These are phyloP conservation scores for Mortierella sp. DNA, from an alignment of 371 early-diverging fungal species.

Conservation along the genomic window DNA sequence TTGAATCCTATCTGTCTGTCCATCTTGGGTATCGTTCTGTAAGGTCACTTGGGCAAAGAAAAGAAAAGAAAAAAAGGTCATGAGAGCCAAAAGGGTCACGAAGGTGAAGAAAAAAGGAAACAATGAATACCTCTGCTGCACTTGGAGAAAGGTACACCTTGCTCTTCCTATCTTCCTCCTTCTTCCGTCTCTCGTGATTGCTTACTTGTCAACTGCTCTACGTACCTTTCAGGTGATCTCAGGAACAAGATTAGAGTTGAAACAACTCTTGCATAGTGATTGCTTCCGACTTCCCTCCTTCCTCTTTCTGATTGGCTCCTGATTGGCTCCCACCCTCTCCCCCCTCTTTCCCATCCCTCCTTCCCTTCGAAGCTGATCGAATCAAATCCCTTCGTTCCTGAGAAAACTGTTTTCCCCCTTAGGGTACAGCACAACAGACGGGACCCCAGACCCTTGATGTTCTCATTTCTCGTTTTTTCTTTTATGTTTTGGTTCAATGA, in stretches of 20 bases:
- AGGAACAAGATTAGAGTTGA: slow-evolving; percentile 4
- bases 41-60: background rate
- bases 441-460: background rate
- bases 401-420: background rate
- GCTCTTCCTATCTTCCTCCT: background rate
- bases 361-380: background rate
- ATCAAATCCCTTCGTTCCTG: slow-evolving; percentile 1
- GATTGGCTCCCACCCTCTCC: background rate
- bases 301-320: background rate
- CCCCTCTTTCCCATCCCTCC: no score
- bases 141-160: no score
- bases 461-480: background rate
- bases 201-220: no score
- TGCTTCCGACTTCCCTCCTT: background rate
- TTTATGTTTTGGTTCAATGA: background rate
- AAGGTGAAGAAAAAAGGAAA: background rate
- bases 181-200: no score
- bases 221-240: background rate
- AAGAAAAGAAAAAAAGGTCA: background rate
- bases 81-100: background rate
- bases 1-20: background rate
- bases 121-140: no score
- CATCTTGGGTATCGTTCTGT: background rate
- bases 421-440: no score
- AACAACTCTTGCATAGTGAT: background rate